These are phyloP conservation scores for Avicennia marina DNA, from an alignment of 257 asterid genomes.

Conservation along the genomic window DNA sequence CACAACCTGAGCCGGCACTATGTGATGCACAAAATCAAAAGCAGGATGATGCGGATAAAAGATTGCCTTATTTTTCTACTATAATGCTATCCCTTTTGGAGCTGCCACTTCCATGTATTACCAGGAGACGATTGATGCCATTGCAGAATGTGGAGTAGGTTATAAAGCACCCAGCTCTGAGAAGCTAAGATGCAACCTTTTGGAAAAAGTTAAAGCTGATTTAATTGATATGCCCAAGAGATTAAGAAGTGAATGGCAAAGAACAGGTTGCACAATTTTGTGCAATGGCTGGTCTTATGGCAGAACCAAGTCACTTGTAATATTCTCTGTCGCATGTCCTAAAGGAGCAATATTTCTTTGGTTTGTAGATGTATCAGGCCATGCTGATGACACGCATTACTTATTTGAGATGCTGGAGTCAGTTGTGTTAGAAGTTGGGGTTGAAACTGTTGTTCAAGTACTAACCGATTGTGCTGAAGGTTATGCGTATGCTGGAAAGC, in stretches of 20 bases:
- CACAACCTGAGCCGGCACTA: conserved; percentile 14
- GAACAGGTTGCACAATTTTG: conserved; percentile 38
- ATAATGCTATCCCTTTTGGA: conserved; percentile 35
- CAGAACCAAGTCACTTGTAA: conserved; percentile 23
- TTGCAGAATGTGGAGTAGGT: conserved; percentile 36
- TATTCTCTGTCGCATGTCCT: conserved; percentile 34
- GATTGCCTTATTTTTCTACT: conserved; percentile 40
- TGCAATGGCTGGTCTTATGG: conserved; percentile 39
- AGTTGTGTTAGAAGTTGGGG: conserved; percentile 36
- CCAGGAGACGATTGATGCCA: conserved; percentile 37
- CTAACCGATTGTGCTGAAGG: conserved; percentile 26
- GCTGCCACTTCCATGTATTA: conserved; percentile 32
- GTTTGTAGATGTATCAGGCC: conserved; percentile 31
- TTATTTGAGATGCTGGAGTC: conserved; percentile 35
- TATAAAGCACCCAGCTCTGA: conserved; percentile 35
- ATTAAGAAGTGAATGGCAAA: conserved; percentile 34
- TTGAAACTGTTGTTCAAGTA: conserved; percentile 33
- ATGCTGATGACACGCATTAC: conserved; percentile 32
- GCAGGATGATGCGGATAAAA: conserved; percentile 41
- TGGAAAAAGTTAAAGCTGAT: conserved; percentile 31
- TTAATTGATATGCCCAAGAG: conserved; percentile 16
- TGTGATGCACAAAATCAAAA: conserved; percentile 28
- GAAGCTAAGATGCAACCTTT: conserved; percentile 23
- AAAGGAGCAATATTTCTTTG: conserved; percentile 38
- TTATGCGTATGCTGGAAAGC: conserved; percentile 36